Conservation (phyloP, 768 basidiomycete genomes). For the Arthromyces matolae region DNA sequence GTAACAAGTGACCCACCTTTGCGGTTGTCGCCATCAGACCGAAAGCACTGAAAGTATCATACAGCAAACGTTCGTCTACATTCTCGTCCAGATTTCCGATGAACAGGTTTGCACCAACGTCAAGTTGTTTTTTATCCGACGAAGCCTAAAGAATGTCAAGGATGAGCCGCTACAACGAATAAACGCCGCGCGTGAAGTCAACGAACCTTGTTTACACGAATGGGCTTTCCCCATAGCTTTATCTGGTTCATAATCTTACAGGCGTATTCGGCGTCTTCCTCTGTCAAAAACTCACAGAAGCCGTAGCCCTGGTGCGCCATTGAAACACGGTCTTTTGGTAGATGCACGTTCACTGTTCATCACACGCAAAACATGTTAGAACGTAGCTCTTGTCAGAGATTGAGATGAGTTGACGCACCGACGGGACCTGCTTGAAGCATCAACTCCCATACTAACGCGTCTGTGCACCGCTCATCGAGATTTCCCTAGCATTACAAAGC, state of each 20-base stretch:
- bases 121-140: slow-evolving; percentile 96
- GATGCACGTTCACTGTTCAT: slow-evolving; percentile 86
- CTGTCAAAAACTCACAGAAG: slow-evolving; percentile 98
- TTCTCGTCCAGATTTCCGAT: slow-evolving; percentile 94
- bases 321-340: slow-evolving; percentile 97
- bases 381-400: neutral
- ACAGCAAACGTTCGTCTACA: slow-evolving; percentile 88
- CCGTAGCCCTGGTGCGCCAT: slow-evolving; percentile 99
- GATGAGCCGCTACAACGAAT: neutral
- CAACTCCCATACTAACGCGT: slow-evolving; percentile 95
- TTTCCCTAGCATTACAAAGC: slow-evolving; percentile 63
- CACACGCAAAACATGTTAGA: no score
- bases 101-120: slow-evolving; percentile 96
- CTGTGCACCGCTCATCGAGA: slow-evolving; percentile 90
- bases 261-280: slow-evolving; percentile 99
- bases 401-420: slow-evolving; percentile 53
- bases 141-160: slow-evolving; percentile 61
- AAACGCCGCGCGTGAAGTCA: neutral
- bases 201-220: slow-evolving; percentile 95
- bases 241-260: slow-evolving; percentile 99
- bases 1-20: slow-evolving; percentile 50
- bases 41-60: slow-evolving; percentile 95
- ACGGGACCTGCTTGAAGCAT: slow-evolving; percentile 99
- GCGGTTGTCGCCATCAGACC: slow-evolving; percentile 90
- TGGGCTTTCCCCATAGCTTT: slow-evolving; percentile 97